Evolutionary conservation across 371 early-diverging fungal species (phyloP).

Genomic region (Mucor plumbeus): DNA sequence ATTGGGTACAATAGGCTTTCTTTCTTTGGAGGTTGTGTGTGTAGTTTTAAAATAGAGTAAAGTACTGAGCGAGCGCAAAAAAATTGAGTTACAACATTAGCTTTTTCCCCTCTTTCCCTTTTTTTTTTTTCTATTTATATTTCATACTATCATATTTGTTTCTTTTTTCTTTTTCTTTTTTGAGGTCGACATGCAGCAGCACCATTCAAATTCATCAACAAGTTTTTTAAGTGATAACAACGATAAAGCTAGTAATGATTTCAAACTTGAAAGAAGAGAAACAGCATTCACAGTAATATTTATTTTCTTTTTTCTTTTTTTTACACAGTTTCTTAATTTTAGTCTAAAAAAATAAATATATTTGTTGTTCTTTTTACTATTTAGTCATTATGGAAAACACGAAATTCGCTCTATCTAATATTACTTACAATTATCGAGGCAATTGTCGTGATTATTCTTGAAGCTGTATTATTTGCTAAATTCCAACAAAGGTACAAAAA

Average conservation of each 20-base stretch:
- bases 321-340: not conserved
- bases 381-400: constrained; percentile 30
- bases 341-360: not conserved
- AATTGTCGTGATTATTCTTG: constrained; percentile 67
- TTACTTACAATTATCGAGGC: constrained; percentile 63
- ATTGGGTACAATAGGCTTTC: not conserved
- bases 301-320: constrained; percentile 6
- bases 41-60: not conserved
- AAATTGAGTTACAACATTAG: constrained; percentile 4
- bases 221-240: constrained; percentile 7
- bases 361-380: constrained; percentile 2
- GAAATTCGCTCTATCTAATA: constrained; percentile 51
- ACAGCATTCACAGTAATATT: constrained; percentile 17
- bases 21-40: not conserved
- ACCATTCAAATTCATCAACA: constrained; percentile 4
- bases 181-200: not conserved
- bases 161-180: not conserved
- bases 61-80: not conserved
- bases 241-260: constrained; percentile 5
- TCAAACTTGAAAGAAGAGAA: constrained; percentile 4
- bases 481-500: constrained; percentile 39
- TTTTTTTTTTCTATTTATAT: not conserved
- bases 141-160: not conserved
- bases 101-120: constrained; percentile 6
- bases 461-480: constrained; percentile 64